Evolutionary conservation across 2,329 filamentous ascomycete genomes (phyloP).

Genomic region (Stagonosporopsis rhizophila): DNA sequence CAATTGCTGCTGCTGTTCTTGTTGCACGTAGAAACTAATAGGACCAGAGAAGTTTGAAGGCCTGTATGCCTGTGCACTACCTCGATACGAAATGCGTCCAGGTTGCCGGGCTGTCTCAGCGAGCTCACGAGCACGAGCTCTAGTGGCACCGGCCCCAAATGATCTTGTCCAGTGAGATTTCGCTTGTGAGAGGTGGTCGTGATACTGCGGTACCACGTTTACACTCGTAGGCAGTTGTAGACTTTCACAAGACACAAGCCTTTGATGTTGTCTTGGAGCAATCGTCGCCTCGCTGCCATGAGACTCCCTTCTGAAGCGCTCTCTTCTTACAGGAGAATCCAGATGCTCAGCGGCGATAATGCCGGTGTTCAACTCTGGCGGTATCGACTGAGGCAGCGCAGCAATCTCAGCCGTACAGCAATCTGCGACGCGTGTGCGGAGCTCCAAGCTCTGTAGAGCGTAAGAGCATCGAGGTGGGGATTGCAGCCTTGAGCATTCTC

Average conservation of each 20-base stretch:
- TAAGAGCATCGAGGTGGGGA: slow-evolving; percentile 32
- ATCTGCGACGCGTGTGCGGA: slow-evolving; percentile 19
- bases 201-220: slow-evolving; percentile 34
- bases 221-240: slow-evolving; percentile 34
- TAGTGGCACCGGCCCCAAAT: background rate
- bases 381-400: slow-evolving; percentile 29
- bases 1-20: slow-evolving; percentile 26
- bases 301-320: slow-evolving; percentile 1
- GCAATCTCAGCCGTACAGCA: slow-evolving; percentile 11
- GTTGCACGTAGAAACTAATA: slow-evolving; percentile 38
- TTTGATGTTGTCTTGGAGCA: background rate
- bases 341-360: background rate
- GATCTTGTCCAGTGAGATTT: background rate
- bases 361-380: slow-evolving; percentile 16
- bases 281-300: background rate
- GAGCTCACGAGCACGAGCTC: background rate
- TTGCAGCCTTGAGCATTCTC: slow-evolving; percentile 26
- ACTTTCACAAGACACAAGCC: background rate
- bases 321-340: background rate
- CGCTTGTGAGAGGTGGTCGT: slow-evolving; percentile 26
- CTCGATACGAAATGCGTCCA: background rate
- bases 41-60: slow-evolving; percentile 24
- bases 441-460: slow-evolving; percentile 27
- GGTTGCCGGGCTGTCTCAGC: background rate
- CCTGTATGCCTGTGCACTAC: slow-evolving; percentile 10